Percentiles rank a stretch among this genome's conserved stretches.
Conservation (phyloP, 1,139 yeast species). For the Pichia sp. region DNA sequence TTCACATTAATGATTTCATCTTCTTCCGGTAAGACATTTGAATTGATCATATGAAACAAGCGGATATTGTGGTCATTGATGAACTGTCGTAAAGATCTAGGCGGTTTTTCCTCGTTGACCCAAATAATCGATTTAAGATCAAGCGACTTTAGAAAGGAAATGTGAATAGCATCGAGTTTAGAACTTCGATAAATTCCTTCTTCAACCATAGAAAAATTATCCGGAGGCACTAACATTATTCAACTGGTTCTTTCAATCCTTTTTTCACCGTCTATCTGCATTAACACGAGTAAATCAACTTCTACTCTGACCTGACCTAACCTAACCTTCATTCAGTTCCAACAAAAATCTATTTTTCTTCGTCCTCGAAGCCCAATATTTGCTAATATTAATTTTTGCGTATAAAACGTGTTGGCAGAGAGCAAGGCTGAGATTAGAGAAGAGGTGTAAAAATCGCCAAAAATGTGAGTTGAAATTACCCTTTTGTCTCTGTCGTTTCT, state of each 20-base stretch:
- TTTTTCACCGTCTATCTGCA: neutral
- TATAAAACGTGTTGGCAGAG: too few relatives aligned
- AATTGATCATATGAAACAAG: slow-evolving; percentile 31
- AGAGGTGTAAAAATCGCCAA: too few relatives aligned
- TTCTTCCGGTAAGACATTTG: slow-evolving; percentile 18
- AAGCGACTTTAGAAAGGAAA: slow-evolving; percentile 60
- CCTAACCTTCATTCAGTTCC: too few relatives aligned
- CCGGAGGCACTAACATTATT: slow-evolving; percentile 68
- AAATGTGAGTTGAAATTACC: too few relatives aligned
- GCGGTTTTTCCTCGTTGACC: slow-evolving; percentile 67
- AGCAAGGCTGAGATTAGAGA: too few relatives aligned
- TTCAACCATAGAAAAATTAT: slow-evolving; percentile 70
- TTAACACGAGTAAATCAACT: too few relatives aligned
- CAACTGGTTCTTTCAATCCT: neutral
- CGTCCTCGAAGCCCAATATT: too few relatives aligned
- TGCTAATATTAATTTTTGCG: too few relatives aligned
- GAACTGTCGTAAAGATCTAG: slow-evolving; percentile 40
- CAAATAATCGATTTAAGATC: slow-evolving; percentile 48
- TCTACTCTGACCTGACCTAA: too few relatives aligned
- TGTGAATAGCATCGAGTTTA: slow-evolving; percentile 49
- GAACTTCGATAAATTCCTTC: slow-evolving; percentile 61
- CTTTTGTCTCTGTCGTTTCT: too few relatives aligned
- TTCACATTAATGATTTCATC: slow-evolving; percentile 16
- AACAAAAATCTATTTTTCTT: too few relatives aligned
- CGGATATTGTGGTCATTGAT: slow-evolving; percentile 37